A percentile compares a stretch with the other conserved stretches of the same genome.
Conservation (phyloP, 2,329 filamentous ascomycete genomes). For the Huntiella moniliformis region DNA sequence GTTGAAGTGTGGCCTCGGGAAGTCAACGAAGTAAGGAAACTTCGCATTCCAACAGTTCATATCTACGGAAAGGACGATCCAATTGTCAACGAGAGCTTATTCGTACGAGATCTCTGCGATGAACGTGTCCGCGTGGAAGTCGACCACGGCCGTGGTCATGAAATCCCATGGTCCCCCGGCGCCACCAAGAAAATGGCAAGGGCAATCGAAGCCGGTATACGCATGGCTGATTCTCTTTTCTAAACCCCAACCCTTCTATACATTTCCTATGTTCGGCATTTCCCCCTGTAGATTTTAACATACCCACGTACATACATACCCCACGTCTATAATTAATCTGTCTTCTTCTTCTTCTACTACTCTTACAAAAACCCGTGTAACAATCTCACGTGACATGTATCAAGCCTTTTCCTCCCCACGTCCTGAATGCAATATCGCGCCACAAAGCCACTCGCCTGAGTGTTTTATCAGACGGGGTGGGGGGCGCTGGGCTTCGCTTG, state of each 20-base stretch:
- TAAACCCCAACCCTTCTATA: too few species aligned
- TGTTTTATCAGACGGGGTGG: too few species aligned
- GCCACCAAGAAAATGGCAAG: slow-evolving; percentile 2
- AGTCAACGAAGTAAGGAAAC: not conserved
- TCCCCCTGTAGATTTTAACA: too few species aligned
- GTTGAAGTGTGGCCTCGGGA: not conserved
- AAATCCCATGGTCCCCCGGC: not conserved
- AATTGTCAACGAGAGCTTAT: not conserved
- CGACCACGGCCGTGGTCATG: slow-evolving; percentile 1
- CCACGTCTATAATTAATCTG: too few species aligned
- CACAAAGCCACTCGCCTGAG: too few species aligned
- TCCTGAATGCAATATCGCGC: too few species aligned
- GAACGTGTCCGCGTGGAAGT: not conserved
- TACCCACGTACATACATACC: too few species aligned
- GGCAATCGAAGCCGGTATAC: slow-evolving; percentile 1
- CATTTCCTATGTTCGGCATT: too few species aligned
- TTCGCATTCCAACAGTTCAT: slow-evolving; percentile 6
- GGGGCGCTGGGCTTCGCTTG: not conserved
- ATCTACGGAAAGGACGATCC: slow-evolving; percentile 1
- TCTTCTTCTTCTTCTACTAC: not conserved
- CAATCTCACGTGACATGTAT: not conserved
- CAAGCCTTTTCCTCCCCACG: not conserved
- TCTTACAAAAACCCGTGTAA: not conserved
- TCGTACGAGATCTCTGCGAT: slow-evolving; percentile 1
- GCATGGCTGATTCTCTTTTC: not conserved